phyloP scores from a whole-genome alignment of 108 stramenopile genomes.

The Discostella stelligeroides region DNA sequence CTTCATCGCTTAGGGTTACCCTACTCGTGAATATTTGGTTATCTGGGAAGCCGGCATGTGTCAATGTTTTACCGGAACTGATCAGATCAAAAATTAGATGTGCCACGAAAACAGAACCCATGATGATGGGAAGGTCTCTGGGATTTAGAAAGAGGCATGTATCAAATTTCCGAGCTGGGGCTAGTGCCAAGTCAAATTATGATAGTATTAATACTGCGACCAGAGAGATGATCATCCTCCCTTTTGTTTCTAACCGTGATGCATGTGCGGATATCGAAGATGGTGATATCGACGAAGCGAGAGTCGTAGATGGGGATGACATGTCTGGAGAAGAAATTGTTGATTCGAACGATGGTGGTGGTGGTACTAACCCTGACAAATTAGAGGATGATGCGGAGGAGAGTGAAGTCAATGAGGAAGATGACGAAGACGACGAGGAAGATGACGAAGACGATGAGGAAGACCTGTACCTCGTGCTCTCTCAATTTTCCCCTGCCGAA shows the following conservation, averaged over 20 bases:
- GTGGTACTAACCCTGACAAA: not conserved
- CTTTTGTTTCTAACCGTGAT: conserved; percentile 58
- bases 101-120: not conserved
- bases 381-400: not conserved
- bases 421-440: not conserved
- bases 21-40: conserved; percentile 93
- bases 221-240: conserved; percentile 47
- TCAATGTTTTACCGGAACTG: conserved; percentile 50
- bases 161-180: not conserved
- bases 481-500: conserved; percentile 32
- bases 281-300: conserved; percentile 36
- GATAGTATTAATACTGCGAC: not conserved
- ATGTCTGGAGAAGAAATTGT: too few relatives aligned
- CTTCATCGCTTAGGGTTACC: conserved; percentile 62
- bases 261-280: conserved; percentile 52
- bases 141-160: conserved; percentile 34
- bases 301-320: too few relatives aligned
- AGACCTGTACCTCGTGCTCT: conserved; percentile 35
- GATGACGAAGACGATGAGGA: conserved; percentile 30
- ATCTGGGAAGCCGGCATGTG: conserved; percentile 58
- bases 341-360: not conserved
- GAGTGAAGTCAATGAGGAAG: not conserved
- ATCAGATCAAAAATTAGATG: conserved; percentile 31
- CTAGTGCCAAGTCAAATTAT: not conserved
- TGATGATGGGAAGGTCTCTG: conserved; percentile 10